Evolutionary conservation across 108 stramenopile species (phyloP), one percentile per base, ranked within the genome.

Genomic region (Seminavis robusta): DNA sequence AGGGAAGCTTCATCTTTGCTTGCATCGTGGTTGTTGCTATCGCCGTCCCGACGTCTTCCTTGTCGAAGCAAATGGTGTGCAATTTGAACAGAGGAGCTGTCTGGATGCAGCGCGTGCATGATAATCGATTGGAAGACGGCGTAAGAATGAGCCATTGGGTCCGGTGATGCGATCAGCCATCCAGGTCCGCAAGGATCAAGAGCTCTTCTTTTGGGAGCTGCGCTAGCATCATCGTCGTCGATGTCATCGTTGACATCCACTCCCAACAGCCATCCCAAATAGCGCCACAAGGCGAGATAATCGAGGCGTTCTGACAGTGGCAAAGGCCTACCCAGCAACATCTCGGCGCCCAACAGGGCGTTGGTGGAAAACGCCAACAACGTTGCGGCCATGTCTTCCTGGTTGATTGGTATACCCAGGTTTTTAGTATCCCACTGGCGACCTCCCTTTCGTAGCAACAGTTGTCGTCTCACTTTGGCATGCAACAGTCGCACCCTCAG

Each of bases 301-400:
- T 88, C 91, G 4, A 65, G 40, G 42, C 71, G 63, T 36, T 92
- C 83, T 17, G 67, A 32, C 0, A 34, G 40, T 31, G 59, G 27
- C 17, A 92, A 10, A 15, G 80, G 63, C 10, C 26, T 45, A 0
- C 87, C 91, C 10, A 77, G 33, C 2, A 85, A 26, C 1, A 82
- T 58, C 46, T 92, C 91, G 39, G 83, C 76, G 26, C 87, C 91
- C 26, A 71, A 3, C 32, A 92, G 43, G 23, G 78, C 75, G 67
- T 92, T 88, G 6, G 70, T 64, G 47, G 77, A 80, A 50, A 92
- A 92, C 9, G 91, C 87, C 13, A 88, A 58, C 20, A 89, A 47
- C 0, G 87, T 92, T 16, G 84, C 90, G 16, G 82, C 74, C 84
- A 84, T 83, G 50, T 92, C 90, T 54, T 92, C 90, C 65, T 87